Evolutionary conservation across 2,329 filamentous ascomycete species (phyloP).

Genomic region (Aureobasidium sp.): DNA sequence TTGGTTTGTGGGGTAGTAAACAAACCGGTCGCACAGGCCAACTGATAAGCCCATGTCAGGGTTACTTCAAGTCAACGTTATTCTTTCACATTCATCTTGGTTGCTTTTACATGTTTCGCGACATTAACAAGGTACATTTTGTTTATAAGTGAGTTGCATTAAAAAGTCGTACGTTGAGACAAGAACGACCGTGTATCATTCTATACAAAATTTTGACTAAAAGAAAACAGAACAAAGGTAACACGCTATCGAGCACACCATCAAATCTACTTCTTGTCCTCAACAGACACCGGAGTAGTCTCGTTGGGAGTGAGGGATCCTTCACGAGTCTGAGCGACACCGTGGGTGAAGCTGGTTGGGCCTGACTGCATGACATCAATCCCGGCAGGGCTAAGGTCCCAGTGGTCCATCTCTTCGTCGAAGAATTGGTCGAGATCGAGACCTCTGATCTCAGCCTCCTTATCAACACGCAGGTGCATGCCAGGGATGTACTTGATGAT

Average conservation of each 20-base stretch:
- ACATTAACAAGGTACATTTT: not conserved
- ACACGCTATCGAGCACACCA: not conserved
- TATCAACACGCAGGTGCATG: slow-evolving; percentile 47
- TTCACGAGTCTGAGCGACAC: not conserved
- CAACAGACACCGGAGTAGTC: not conserved
- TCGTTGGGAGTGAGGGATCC: not conserved
- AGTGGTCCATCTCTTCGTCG: slow-evolving; percentile 46
- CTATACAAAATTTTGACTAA: not conserved
- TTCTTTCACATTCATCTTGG: too few species aligned
- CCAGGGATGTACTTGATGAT: slow-evolving; percentile 49
- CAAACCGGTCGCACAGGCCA: slow-evolving; percentile 6
- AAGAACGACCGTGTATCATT: not conserved
- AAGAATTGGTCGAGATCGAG: slow-evolving; percentile 50
- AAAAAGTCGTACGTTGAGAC: not conserved
- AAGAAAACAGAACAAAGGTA: not conserved
- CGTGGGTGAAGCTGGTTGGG: not conserved
- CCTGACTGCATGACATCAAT: slow-evolving; percentile 9
- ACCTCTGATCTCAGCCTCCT: slow-evolving; percentile 50
- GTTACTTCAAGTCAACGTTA: not conserved
- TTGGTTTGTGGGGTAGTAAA: not conserved
- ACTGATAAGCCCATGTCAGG: not conserved
- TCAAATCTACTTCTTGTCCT: not conserved
- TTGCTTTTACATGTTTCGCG: too few species aligned
- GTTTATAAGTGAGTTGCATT: not conserved
- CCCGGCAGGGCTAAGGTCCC: slow-evolving; percentile 20